Evolutionary conservation across 1,139 yeast species (phyloP).

Genomic region (Yamadazyma blattariae): DNA sequence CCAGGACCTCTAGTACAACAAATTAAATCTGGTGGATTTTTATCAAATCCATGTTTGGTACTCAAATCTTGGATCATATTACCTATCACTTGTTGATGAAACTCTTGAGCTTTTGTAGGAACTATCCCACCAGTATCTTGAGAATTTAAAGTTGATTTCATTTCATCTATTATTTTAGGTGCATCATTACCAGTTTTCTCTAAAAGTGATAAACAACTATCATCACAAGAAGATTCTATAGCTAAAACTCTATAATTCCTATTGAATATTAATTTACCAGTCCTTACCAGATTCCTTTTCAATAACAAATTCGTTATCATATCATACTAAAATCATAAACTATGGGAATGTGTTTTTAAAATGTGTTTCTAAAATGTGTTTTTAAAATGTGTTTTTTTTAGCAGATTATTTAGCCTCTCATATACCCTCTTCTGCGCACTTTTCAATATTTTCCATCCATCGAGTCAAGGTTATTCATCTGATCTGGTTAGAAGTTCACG

Average conservation of each 20-base stretch:
- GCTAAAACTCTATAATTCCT: slow-evolving; percentile 69
- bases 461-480: too few relatives aligned
- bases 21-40: slow-evolving; percentile 62
- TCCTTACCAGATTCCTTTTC: neutral
- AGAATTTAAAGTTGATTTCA: slow-evolving; percentile 67
- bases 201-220: slow-evolving; percentile 80
- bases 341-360: too few relatives aligned
- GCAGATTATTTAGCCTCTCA: too few relatives aligned
- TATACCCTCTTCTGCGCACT: too few relatives aligned
- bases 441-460: slow-evolving; percentile 2
- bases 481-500: too few relatives aligned
- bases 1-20: slow-evolving; percentile 98
- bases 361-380: too few relatives aligned
- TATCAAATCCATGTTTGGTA: slow-evolving; percentile 20
- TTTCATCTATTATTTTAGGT: slow-evolving; percentile 58
- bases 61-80: slow-evolving; percentile 25
- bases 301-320: neutral
- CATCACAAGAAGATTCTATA: slow-evolving; percentile 94
- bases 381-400: too few relatives aligned
- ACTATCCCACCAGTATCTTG: slow-evolving; percentile 75
- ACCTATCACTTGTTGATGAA: slow-evolving; percentile 60
- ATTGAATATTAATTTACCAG: neutral
- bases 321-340: slow-evolving; percentile 1
- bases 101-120: slow-evolving; percentile 81
- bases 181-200: slow-evolving; percentile 39